These are phyloP conservation scores for Diplosphaera chodatii DNA, from an alignment of 139 green algal species.

Conservation along the genomic window DNA sequence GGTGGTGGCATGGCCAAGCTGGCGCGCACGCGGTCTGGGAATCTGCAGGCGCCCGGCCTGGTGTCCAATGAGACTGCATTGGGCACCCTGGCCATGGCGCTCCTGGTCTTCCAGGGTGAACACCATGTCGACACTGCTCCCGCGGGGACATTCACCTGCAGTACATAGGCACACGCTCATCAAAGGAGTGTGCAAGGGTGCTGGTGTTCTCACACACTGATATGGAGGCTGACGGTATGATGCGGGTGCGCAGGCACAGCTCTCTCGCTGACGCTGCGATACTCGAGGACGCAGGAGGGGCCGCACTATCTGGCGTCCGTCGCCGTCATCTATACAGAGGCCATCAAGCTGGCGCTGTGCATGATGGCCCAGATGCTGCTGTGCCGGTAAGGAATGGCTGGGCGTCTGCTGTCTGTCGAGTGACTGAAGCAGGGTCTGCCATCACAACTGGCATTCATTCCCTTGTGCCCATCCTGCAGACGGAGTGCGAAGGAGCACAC, in stretches of 20 bases:
- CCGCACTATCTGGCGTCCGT: constrained; percentile 41
- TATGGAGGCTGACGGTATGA: too few relatives aligned
- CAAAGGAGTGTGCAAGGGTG: too few relatives aligned
- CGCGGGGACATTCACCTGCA: too few relatives aligned
- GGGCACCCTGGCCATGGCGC: constrained; percentile 27
- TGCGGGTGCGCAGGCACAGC: constrained; percentile 31
- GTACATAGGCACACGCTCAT: too few relatives aligned
- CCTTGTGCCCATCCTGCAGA: too few relatives aligned
- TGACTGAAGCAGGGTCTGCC: too few relatives aligned
- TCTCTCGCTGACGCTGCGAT: constrained; percentile 39
- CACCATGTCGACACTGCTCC: too few relatives aligned
- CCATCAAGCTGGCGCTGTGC: constrained; percentile 48
- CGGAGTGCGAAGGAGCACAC: constrained; percentile 2
- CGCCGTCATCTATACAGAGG: constrained; percentile 40
- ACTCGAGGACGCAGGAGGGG: constrained; percentile 23
- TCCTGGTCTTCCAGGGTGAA: constrained; percentile 37
- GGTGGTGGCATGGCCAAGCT: background rate
- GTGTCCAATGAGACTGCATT: background rate
- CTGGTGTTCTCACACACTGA: too few relatives aligned
- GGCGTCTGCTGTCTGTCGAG: too few relatives aligned
- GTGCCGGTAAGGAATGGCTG: constrained; percentile 11
- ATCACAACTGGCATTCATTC: too few relatives aligned
- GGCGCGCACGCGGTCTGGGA: background rate
- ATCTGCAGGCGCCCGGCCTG: too few relatives aligned
- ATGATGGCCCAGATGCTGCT: constrained; percentile 20